Evolutionary conservation across 768 basidiomycete genomes (phyloP).

Genomic region (Serendipita vermifera): DNA sequence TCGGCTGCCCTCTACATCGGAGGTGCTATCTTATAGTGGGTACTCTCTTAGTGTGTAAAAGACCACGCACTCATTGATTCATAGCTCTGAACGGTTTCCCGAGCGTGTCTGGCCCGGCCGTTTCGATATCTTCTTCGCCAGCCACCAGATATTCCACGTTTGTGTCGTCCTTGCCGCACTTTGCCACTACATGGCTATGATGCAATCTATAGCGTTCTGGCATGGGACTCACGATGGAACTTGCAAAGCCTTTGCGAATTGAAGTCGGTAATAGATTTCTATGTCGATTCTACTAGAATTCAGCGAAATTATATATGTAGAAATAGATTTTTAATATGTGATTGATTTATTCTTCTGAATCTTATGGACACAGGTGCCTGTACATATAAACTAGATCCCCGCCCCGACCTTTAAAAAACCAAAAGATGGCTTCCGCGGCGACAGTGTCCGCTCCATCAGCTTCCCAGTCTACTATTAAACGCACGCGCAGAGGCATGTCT

Average conservation of each 20-base stretch:
- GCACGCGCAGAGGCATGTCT: background rate
- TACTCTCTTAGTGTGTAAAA: constrained; percentile 11
- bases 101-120: constrained; percentile 60
- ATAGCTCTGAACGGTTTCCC: constrained; percentile 77
- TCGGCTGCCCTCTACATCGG: constrained; percentile 64
- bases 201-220: constrained; percentile 47
- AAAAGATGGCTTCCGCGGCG: constrained; percentile 5
- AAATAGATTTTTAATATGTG: no score
- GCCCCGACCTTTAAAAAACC: constrained; percentile 1
- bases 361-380: no score
- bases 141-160: constrained; percentile 84
- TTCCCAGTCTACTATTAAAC: background rate
- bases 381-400: no score
- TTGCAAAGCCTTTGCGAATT: no score
- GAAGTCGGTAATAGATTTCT: no score
- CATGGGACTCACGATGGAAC: constrained; percentile 25
- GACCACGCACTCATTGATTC: constrained; percentile 15
- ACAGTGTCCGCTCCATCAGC: background rate
- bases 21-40: constrained; percentile 76
- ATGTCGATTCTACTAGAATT: no score
- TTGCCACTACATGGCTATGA: constrained; percentile 47
- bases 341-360: no score
- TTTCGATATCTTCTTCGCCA: constrained; percentile 68
- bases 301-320: no score
- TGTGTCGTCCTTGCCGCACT: constrained; percentile 62